Base-by-base conservation (phyloP, 2,329 filamentous ascomycete genomes). In the Thielaviopsis euricoi region DNA sequence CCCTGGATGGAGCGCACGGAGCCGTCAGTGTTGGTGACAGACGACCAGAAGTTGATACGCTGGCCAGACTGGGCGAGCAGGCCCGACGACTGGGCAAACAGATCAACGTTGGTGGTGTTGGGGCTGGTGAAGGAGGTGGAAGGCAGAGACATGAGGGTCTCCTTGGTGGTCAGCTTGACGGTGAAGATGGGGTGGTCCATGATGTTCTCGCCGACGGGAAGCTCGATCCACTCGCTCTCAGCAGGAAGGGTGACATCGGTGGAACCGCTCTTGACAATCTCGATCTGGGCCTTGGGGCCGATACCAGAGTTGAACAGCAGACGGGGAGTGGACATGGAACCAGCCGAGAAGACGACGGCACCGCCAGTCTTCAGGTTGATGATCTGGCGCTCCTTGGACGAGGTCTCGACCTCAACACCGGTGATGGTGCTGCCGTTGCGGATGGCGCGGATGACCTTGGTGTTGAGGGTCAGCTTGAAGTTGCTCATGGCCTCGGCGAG, bases 301-400 rank as follows among this genome's bases (percentile, higher is more conserved):
- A 86, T 87, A 63, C 85, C 74, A 55, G 80, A 83, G 65, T 82
- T 76, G 69, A 86, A 74, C 2, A 88, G 74, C 53, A 89, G 71
- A 68, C 85, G 85, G 13, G 83, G 74, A 1, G 82, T 82, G 17
- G 82, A 82, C 60, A 88, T 85, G 0, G 83, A 85, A 17, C 76
- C 78, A 40, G 70, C 68, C 4, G 74, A 64, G 22, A 81, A 81
- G 58, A 87, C 70, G 9, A 79, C 80, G 62, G 87, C 74, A 6
- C 76, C 77, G 6, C 82, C 81, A 22, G 71, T 73, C 62, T 58
- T 58, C 21, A 58, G 22, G 53, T 58, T 58, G 21, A 58, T 58
- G 53, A 58, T 58, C 29, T 77, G 76, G 17, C 82, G 82, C n/a
- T 54, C 46, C 26, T 74, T 77, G 25, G 71, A 67, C 57, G 71